Base-by-base conservation (phyloP, 2,329 filamentous ascomycete genomes). In the Lecanoromycetidae sp. region DNA sequence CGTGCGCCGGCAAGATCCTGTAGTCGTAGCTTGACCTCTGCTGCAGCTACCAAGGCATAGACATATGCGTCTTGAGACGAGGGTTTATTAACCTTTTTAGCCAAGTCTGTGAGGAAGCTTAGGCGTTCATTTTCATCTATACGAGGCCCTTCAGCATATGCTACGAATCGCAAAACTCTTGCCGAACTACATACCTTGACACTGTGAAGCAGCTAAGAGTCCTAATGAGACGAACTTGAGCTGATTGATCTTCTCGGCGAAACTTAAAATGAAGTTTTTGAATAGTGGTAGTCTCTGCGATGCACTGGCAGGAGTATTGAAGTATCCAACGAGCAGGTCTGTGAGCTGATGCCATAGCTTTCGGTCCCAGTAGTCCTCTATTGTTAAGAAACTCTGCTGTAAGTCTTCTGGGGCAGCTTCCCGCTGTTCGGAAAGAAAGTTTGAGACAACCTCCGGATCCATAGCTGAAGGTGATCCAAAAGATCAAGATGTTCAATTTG, bases 311-410 rank as follows among this genome's bases (percentile, higher is more conserved):
- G 84, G 76, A 58, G 85, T 71, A 60, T 81, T 80, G 71, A 95
- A 98, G 76, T 90, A 95, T 56, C 84, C 76, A 57, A 94, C 73
- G 48, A 98, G 77, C 44, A 82, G 74, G 61, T 94, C 84, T 29
- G 91, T 98, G 57, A 98, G 82, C 70, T 98, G 88, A 71, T 98
- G 91, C 91, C 91, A 98, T 69, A 98, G 77, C 71, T 95, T 95
- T 60, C 90, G 82, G 73, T 98, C 91, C 91, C 91, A 98, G 62
- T 80, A 85, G 64, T 94, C 87, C 72, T 98, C 91, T 56, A 98
- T 94, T 59, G 82, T 79, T 58, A 98, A 76, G 66, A 95, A 85
- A 60, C 85, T 79, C 60, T 82, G 77, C 69, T 95, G 88, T 44
- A 94, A 77, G 64, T 94, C 84, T 57, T 87, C 84, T 44, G 87